Percentiles rank a stretch among this genome's conserved stretches.
phyloP scores from a whole-genome alignment of 179 eudicot genomes.

The Beta corolliflora region DNA sequence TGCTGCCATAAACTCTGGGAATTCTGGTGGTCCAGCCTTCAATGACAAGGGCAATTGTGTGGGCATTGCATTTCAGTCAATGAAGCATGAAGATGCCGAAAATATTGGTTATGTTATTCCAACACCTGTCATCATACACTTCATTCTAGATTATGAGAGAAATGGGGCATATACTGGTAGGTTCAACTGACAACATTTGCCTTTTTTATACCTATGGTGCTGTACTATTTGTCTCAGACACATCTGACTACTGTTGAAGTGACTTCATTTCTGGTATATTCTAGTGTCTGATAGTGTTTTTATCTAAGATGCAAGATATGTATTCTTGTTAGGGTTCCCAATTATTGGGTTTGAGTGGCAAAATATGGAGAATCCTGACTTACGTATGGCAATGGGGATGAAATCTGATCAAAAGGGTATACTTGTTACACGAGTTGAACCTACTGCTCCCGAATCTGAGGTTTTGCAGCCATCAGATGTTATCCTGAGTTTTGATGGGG shows the following conservation, averaged over 20 bases:
- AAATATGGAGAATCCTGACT: slow-evolving; percentile 91
- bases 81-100: slow-evolving; percentile 79
- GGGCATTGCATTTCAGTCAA: slow-evolving; percentile 91
- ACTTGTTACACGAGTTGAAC: slow-evolving; percentile 74
- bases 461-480: slow-evolving; percentile 80
- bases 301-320: not conserved
- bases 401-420: slow-evolving; percentile 83
- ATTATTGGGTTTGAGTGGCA: slow-evolving; percentile 91
- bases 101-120: slow-evolving; percentile 96
- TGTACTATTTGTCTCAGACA: not conserved
- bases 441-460: slow-evolving; percentile 68
- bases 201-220: not conserved
- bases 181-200: slow-evolving; percentile 10
- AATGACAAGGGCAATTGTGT: slow-evolving; percentile 82
- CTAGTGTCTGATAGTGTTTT: not conserved
- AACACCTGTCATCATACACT: slow-evolving; percentile 86
- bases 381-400: slow-evolving; percentile 79
- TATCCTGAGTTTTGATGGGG: slow-evolving; percentile 86
- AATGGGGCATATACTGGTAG: slow-evolving; percentile 88
- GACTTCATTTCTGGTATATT: not conserved
- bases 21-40: slow-evolving; percentile 95
- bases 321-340: slow-evolving; percentile 55
- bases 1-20: slow-evolving; percentile 96
- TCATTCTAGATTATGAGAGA: slow-evolving; percentile 82
- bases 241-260: not conserved